Base-by-base conservation (phyloP, 805 yeast species). In the Schwanniomyces yamadae region DNA sequence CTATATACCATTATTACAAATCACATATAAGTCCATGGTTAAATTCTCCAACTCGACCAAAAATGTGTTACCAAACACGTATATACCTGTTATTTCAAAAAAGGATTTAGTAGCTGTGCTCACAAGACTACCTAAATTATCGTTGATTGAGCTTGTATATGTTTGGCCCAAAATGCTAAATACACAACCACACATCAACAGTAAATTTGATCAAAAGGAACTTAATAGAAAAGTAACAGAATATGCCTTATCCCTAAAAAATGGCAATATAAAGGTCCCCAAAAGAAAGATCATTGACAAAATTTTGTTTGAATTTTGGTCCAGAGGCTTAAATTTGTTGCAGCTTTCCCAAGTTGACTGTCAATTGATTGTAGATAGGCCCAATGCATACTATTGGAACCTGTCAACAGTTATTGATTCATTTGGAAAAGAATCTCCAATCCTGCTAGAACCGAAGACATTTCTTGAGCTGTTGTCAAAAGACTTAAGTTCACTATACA, bases 331-430 rank as follows among this genome's bases (percentile, higher is more conserved):
- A 28, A 82, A 80, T 45, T 58, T 81, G 1, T 63, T 79, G 12
- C 95, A 85, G 51, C 51, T 80, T 26, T 81, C 93, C 0, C 88
- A 83, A 41, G 59, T 84, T 4, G 93, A 85, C 46, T 75, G 82
- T 35, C 84, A 81, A 45, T 50, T 73, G 28, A 62, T 84, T 28
- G 74, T 84, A 2, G 84, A 81, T 46, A 71, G 74, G 39, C 80
- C 89, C 0, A 58, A 57, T 24, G 37, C 63, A 3, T 69, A 58
- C 46, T 52, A 52, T 22, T 77, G 82, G 82, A 55, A 64, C 1
- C 66, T 69, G 34, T 74, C 80, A 4, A 65, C 71, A 2, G 76
- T 72, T 0, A 59, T 55, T 33, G 64, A 74, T 35, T 45, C 63
- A 2, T 34, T 43, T 32, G 61, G 50, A 8, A 40, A 48, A 11